Evolutionary conservation across 1,284 basidiomycete genomes (phyloP), one percentile per base, ranked within the genome.

Genomic region (Tylopilus orsonianus): DNA sequence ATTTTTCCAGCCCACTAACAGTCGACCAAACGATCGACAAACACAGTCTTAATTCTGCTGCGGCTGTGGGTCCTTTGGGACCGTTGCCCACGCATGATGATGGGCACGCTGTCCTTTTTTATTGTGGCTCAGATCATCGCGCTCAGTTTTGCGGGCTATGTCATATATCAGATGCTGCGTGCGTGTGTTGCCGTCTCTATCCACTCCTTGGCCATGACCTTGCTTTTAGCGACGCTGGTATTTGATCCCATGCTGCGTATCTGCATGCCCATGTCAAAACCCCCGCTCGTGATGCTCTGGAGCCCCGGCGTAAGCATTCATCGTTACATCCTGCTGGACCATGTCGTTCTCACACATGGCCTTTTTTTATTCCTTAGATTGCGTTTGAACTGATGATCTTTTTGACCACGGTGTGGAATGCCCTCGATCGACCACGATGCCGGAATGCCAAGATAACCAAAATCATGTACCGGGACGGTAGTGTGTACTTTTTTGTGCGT

Each of bases 41-140:
- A n/a, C n/a, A n/a, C 20, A 62, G 57, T 59, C 49, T 59, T 77
- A 41, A 59, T 76, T 23, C 55, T 77, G 36, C 59, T 76, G 14
- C 71, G 73, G 3, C 46, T 76, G 12, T 77, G 75, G 74, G 61
- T 69, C 16, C 53, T 75, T 5, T 75, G 73, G 63, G 65, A 69
- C 30, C 68, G 72, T 7, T 56, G 61, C 29, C 60, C 55, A 16
- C 54, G 51, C 9, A 52, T 74, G n/a, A 62, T 77, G 44, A n/a
- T 66, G 12, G 56, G 47, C 47, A 74, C 72, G 1, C 46, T 73
- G 3, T 6, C 52, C 5, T 52, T 65, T 27, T 77, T 69, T 22
- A 26, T 70, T 12, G 3, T 65, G 1, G 66, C 68, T 0, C 68
- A 74, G 29, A 44, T 64, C 5, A 49, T 55, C 1, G 54, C 68